Conservation (phyloP, 164 flowering plant genomes). For the Houttuynia cordata region DNA sequence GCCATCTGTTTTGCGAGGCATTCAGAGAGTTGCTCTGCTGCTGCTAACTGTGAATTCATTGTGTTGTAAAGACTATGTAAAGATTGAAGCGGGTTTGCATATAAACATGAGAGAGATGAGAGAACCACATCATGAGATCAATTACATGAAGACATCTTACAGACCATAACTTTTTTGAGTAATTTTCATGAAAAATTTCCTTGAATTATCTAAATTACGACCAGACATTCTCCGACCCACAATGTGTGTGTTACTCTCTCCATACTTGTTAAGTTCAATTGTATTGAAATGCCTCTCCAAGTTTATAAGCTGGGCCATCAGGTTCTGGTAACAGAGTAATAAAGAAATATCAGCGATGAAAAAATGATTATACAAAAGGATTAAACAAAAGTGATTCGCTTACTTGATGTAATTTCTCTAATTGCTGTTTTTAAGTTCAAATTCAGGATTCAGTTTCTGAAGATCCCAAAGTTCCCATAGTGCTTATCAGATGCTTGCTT, state of each 20-base stretch:
- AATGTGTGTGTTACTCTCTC: slow-evolving; percentile 27
- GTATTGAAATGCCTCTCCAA: slow-evolving; percentile 84
- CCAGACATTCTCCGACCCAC: slow-evolving; percentile 22
- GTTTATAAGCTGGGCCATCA: slow-evolving; percentile 61
- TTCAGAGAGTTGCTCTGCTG: slow-evolving; percentile 77
- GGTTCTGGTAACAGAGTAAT: slow-evolving; percentile 31
- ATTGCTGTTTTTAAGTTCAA: slow-evolving; percentile 53
- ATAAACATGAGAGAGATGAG: background rate
- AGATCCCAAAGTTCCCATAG: slow-evolving; percentile 80
- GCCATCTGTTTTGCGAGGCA: slow-evolving; percentile 85
- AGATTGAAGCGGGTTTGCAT: slow-evolving; percentile 53
- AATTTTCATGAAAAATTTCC: slow-evolving; percentile 26
- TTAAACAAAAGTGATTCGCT: background rate
- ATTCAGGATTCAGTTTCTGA: slow-evolving; percentile 77
- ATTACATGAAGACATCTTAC: too few species aligned
- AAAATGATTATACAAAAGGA: background rate
- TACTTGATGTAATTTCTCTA: slow-evolving; percentile 57
- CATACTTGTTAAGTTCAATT: slow-evolving; percentile 69
- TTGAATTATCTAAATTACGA: slow-evolving; percentile 36
- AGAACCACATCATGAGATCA: background rate
- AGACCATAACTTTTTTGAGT: background rate
- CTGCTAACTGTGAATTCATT: slow-evolving; percentile 66
- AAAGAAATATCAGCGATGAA: background rate
- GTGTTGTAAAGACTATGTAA: slow-evolving; percentile 63
- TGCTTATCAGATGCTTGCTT: slow-evolving; percentile 68